phyloP scores from a whole-genome alignment of 768 basidiomycete species.

The Amyloporia xantha region DNA sequence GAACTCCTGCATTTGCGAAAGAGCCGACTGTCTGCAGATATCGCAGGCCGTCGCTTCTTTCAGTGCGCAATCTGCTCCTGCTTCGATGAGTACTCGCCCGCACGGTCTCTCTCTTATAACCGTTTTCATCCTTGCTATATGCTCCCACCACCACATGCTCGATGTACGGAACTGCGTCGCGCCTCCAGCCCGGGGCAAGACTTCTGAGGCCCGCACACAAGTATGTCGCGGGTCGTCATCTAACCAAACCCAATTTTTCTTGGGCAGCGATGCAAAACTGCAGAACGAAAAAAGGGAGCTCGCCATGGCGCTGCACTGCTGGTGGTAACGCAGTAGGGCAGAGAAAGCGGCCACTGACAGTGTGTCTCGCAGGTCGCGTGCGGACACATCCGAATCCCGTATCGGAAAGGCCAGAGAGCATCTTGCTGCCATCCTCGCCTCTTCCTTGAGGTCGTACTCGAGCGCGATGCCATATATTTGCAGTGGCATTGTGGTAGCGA shows the following conservation, averaged over 20 bases:
- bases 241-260: not conserved
- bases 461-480: conserved; percentile 2
- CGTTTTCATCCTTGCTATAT: not conserved
- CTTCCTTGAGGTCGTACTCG: conserved; percentile 1
- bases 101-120: not conserved
- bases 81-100: not conserved
- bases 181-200: not conserved
- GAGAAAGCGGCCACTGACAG: conserved; percentile 11
- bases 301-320: conserved; percentile 1
- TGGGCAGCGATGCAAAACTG: not conserved
- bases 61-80: not conserved
- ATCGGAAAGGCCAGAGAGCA: not conserved
- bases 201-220: not conserved
- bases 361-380: conserved; percentile 8
- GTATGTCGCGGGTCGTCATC: too few species aligned
- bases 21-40: not conserved
- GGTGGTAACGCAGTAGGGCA: conserved; percentile 10
- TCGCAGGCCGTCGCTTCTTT: not conserved
- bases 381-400: conserved; percentile 4
- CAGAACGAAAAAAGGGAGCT: not conserved
- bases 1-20: not conserved
- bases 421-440: conserved; percentile 7
- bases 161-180: not conserved
- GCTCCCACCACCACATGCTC: not conserved
- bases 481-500: conserved; percentile 2